Conservation (phyloP, 2,329 filamentous ascomycete species). For the Aurifilum marmelostoma region DNA sequence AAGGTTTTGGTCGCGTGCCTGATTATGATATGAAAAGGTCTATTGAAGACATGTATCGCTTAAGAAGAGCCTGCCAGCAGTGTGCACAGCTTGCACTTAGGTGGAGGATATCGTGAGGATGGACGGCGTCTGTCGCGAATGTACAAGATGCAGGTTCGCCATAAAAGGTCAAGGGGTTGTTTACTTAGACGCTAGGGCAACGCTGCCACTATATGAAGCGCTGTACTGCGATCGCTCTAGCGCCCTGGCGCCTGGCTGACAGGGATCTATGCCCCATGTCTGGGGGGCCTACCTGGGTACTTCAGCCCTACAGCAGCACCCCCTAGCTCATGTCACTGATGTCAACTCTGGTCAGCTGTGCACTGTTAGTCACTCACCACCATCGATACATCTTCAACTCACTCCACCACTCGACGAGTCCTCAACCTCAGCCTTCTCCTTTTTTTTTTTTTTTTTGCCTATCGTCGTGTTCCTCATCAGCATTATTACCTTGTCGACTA, state of each 20-base stretch:
- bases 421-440: neutral
- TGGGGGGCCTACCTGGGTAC: conserved; percentile 5
- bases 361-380: conserved; percentile 1
- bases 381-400: neutral
- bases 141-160: neutral
- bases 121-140: neutral
- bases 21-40: conserved; percentile 11
- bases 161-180: conserved; percentile 11
- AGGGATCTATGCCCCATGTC: neutral
- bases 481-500: conserved; percentile 11
- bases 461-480: neutral
- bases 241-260: neutral
- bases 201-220: conserved; percentile 1
- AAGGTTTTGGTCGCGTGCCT: neutral
- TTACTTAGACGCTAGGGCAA: conserved; percentile 24
- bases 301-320: conserved; percentile 22
- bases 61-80: conserved; percentile 32
- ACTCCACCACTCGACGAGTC: neutral
- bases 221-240: neutral
- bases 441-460: neutral
- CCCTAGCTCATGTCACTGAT: conserved; percentile 1
- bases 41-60: conserved; percentile 23
- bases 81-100: neutral
- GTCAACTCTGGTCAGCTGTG: neutral
- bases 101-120: neutral